Evolutionary conservation across 805 yeast species (phyloP).

Genomic region (Zygoascus flipseniorum): DNA sequence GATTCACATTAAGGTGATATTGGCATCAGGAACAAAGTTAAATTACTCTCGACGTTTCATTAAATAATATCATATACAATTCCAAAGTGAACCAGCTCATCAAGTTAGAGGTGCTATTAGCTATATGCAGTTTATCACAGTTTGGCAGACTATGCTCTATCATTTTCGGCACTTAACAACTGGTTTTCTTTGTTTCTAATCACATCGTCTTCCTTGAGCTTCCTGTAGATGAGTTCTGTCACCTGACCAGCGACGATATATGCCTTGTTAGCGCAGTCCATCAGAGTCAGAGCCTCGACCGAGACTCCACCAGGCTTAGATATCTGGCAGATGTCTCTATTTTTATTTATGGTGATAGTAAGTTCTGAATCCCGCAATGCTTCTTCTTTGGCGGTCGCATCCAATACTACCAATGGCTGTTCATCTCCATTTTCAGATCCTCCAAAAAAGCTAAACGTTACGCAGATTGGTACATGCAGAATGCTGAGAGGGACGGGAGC

Average conservation of each 20-base stretch:
- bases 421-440: conserved; percentile 42
- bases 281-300: conserved; percentile 58
- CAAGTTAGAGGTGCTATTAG: too few relatives aligned
- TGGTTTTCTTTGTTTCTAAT: conserved; percentile 36
- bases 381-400: conserved; percentile 74
- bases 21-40: too few relatives aligned
- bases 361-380: conserved; percentile 64
- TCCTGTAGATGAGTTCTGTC: conserved; percentile 53
- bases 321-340: conserved; percentile 84
- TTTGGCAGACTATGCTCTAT: conserved; percentile 7
- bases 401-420: conserved; percentile 42
- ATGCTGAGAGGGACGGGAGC: conserved; percentile 82
- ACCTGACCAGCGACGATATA: conserved; percentile 50
- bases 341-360: conserved; percentile 81
- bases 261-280: conserved; percentile 64
- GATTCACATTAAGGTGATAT: too few relatives aligned
- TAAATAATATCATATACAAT: neutral
- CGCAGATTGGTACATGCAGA: conserved; percentile 82
- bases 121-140: too few relatives aligned
- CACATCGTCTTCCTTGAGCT: conserved; percentile 47
- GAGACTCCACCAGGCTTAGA: conserved; percentile 86
- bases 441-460: conserved; percentile 80
- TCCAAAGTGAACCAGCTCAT: neutral
- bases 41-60: too few relatives aligned
- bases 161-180: conserved; percentile 25